Evolutionary conservation across 106 monocot species (phyloP).

Genomic region (Chionographis japonica): DNA sequence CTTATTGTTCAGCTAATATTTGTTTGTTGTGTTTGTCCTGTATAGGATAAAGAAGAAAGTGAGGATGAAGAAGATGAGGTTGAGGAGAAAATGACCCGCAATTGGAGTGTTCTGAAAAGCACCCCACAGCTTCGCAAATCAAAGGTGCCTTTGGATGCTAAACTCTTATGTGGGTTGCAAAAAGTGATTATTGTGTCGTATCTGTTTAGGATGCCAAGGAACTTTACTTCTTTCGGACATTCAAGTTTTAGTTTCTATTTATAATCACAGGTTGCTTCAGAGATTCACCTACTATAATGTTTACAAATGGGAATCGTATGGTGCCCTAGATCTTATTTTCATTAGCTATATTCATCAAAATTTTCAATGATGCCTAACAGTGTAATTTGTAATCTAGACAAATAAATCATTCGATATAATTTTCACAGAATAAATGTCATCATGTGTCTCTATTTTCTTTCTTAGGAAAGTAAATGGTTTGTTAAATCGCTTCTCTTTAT

Average conservation of each 20-base stretch:
- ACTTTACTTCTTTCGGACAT: neutral
- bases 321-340: too few species aligned
- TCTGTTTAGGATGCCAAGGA: neutral
- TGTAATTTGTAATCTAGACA: too few species aligned
- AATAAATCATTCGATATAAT: too few species aligned
- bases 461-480: too few species aligned
- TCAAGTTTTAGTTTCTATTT: neutral
- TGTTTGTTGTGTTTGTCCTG: neutral
- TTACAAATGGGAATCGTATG: too few species aligned
- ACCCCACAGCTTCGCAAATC: slow-evolving; percentile 60
- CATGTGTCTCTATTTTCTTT: too few species aligned
- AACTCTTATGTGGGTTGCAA: neutral
- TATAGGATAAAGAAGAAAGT: slow-evolving; percentile 69
- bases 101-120: slow-evolving; percentile 88
- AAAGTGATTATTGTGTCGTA: neutral
- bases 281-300: too few species aligned
- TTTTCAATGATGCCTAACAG: too few species aligned
- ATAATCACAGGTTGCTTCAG: too few species aligned
- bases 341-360: too few species aligned
- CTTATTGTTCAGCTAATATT: neutral
- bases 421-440: too few species aligned
- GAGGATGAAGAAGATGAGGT: slow-evolving; percentile 44
- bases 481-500: neutral
- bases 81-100: slow-evolving; percentile 67
- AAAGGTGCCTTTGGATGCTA: slow-evolving; percentile 40